phyloP scores from a whole-genome alignment of 2,329 filamentous ascomycete genomes.

The Chaetomiaceae sp. region DNA sequence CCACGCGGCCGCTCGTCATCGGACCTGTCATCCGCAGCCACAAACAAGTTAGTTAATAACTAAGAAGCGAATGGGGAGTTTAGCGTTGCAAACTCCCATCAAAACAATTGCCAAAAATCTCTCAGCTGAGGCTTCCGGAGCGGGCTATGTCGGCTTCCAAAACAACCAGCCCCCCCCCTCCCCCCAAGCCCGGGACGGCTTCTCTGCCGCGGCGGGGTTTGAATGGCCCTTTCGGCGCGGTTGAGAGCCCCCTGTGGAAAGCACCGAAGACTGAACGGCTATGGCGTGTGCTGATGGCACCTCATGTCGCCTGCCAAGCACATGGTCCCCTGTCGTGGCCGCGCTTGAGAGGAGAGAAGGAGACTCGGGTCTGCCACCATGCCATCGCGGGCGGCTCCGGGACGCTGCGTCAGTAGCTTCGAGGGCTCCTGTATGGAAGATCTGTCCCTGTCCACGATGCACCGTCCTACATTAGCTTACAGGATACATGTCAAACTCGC shows the following conservation, averaged over 20 bases:
- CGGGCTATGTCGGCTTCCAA: neutral
- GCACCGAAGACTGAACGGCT: constrained; percentile 1
- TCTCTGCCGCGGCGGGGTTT: constrained; percentile 11
- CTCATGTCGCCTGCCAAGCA: constrained; percentile 17
- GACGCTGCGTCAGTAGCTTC: constrained; percentile 15
- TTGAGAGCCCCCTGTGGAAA: neutral
- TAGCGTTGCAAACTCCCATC: neutral
- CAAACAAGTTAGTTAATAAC: no score
- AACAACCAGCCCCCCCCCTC: neutral
- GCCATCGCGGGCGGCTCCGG: constrained; percentile 19
- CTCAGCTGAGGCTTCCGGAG: neutral
- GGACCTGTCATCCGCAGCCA: neutral
- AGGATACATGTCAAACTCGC: constrained; percentile 6
- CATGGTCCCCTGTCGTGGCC: constrained; percentile 21
- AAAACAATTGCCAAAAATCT: constrained; percentile 3
- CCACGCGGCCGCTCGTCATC: neutral
- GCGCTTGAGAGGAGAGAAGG: constrained; percentile 22
- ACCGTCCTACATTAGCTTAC: constrained; percentile 21
- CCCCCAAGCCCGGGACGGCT: constrained; percentile 6
- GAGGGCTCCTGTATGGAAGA: constrained; percentile 20
- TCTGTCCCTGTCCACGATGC: constrained; percentile 21
- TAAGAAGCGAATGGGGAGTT: neutral
- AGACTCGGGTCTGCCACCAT: constrained; percentile 11
- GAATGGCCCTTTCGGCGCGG: neutral
- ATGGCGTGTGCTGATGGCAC: constrained; percentile 8